phyloP scores from a whole-genome alignment of 2,329 filamentous ascomycete genomes.

The Aspergillus sp. region DNA sequence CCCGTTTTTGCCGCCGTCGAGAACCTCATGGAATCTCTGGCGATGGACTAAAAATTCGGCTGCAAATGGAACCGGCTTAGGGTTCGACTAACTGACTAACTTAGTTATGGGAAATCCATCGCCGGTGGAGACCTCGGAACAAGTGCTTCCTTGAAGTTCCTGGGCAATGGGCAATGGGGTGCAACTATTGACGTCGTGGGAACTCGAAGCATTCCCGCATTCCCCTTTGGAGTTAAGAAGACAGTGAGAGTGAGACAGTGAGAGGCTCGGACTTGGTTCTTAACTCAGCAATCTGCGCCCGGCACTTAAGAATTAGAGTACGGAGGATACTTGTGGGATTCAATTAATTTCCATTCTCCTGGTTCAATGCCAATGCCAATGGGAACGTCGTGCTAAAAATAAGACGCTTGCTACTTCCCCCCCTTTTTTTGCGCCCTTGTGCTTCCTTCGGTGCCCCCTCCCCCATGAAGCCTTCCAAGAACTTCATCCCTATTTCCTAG shows the following conservation, averaged over 20 bases:
- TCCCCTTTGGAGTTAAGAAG: not conserved
- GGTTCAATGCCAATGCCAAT: not conserved
- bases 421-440: not conserved
- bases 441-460: not conserved
- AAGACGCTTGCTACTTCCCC: not conserved
- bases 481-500: not conserved
- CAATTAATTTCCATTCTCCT: not conserved
- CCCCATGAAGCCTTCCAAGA: not conserved
- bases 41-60: not conserved
- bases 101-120: slow-evolving; percentile 3
- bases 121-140: not conserved
- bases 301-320: slow-evolving; percentile 5
- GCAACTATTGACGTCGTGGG: no score
- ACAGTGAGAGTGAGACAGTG: not conserved
- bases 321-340: not conserved
- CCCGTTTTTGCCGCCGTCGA: slow-evolving; percentile 2
- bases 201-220: no score
- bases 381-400: not conserved
- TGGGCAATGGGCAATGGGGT: no score
- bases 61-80: not conserved
- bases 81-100: not conserved
- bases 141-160: not conserved
- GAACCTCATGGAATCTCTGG: slow-evolving; percentile 1
- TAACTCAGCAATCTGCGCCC: slow-evolving; percentile 9
- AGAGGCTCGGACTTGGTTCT: slow-evolving; percentile 3